Evolutionary conservation across 306 rosid genomes (phyloP), one percentile per base, ranked within the genome.

Genomic region (Vachellia pachyceras): DNA sequence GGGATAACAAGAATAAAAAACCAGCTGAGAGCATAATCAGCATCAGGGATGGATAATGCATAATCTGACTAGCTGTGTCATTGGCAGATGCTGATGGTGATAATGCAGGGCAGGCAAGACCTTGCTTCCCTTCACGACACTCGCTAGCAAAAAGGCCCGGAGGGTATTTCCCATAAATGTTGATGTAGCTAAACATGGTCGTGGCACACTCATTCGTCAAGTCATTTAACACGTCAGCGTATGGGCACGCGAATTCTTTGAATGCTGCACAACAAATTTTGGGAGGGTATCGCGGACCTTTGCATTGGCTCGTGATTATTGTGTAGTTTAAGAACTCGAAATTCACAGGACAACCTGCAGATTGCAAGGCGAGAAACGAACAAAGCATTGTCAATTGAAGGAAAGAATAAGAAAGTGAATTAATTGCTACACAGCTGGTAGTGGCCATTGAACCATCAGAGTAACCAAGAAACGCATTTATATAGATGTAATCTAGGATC

Each of bases 121-220:
- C 98, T 35, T 3, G 0, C 82, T 91, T 93, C 20, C 89, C 96
- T 39, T 82, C 98, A 0, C 39, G 87, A 75, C 99, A 95, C 86
- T 91, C 97, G 0, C 87, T 85, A 22, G 97, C 78, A 58, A 95
- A 95, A 78, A 95, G 96, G 54, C 99, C 99, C 0, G 99, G 94
- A 22, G 99, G 99, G 91, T 95, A 95, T 68, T 76, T 84, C 42
- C 99, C 99, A 6, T 93, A 88, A 67, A 95, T 89, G 86, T 95
- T 91, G 23, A 95, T 92, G 90, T 95, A 95, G 81, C 99, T 95
- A 89, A 95, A 95, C 98, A 95, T 91, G 77, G 95, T 95, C 7
- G 98, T 79, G 50, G 99, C 90, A 18, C 99, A 95, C 35, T 89
- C 98, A 17, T 89, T 95, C 1, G 92, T 84, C 80, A 88, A 70